Conservation (phyloP, 2,329 filamentous ascomycete genomes). For the Diaporthe velutina region DNA sequence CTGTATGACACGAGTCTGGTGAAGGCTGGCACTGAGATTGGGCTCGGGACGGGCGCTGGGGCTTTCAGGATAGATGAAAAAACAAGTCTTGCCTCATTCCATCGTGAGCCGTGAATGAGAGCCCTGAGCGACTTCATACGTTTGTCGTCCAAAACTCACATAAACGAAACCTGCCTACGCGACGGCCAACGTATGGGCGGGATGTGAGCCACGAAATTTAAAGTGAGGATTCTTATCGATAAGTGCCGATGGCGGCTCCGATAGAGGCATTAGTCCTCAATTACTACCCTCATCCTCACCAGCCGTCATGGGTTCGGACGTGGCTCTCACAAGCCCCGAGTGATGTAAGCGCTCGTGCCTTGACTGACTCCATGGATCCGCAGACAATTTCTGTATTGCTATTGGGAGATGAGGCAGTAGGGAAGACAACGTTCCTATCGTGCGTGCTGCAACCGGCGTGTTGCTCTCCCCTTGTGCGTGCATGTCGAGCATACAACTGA, state of each 20-base stretch:
- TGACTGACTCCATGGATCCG: conserved; percentile 57
- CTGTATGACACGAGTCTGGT: conserved; percentile 1
- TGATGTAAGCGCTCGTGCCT: background rate
- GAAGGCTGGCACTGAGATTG: background rate
- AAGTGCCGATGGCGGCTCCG: conserved; percentile 32
- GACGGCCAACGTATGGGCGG: background rate
- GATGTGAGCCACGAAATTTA: conserved; percentile 32
- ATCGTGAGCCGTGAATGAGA: conserved; percentile 17
- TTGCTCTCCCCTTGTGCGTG: conserved; percentile 7
- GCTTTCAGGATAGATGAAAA: background rate
- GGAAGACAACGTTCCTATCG: conserved; percentile 74
- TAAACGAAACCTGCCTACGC: conserved; percentile 8
- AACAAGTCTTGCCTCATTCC: conserved; percentile 28
- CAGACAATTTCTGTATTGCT: conserved; percentile 66
- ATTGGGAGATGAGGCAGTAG: conserved; percentile 70
- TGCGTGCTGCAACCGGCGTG: conserved; percentile 52
- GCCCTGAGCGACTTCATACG: conserved; percentile 32
- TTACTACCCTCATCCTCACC: background rate
- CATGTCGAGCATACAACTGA: conserved; percentile 33
- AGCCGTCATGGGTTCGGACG: background rate
- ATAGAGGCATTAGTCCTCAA: conserved; percentile 11
- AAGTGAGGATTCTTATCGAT: conserved; percentile 41
- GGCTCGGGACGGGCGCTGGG: background rate
- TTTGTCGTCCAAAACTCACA: conserved; percentile 16
- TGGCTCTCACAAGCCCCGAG: background rate